Base-by-base conservation (phyloP, 495 filamentous ascomycete species). In the Penicillium salamii region DNA sequence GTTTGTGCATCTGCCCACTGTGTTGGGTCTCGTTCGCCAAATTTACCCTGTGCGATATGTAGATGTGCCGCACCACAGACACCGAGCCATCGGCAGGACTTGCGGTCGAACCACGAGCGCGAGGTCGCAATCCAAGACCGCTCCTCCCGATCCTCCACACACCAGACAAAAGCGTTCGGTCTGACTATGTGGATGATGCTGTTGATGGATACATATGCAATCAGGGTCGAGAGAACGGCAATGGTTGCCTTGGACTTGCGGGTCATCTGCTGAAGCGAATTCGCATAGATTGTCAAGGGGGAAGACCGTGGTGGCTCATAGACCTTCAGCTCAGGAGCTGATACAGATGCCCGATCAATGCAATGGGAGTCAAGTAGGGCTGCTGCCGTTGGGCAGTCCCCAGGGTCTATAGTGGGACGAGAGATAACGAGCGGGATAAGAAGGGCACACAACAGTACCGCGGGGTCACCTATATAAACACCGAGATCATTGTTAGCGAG, bases 21-120 rank as follows among this genome's bases (percentile, higher is more conserved):
- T 12, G 37, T 47, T 7, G 59, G 52, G 36, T 66, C 58, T 40
- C 58, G 69, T 23, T 63, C 59, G 26, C 72, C 70, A 19, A 66
- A 69, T 13, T 49, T 51, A 14, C 51, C 50, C 9, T 54, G 45
- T 21, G 50, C 64, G 7, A 49, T 52, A 37, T 60, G 64, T 29
- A 71, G 67, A 65, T 91, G 87, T 8, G 80, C 66, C 6, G 84
- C 61, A 21, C 89, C 88, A 53, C 89, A 91, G 20, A 89, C 58
- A 33, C 85, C 72, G 21, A 91, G 61, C 81, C 84, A 90, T 33
- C 82, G 82, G 56, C 89, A 91, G 13, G 80, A 71, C 54, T 88
- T 85, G 52, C 86, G 78, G 59, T 91, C 87, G 38, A 86, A 50
- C 85, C 85, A 91, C 45, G 81, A 82, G 20, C 77, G 77, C 7